Evolutionary conservation across 345 rosid species (phyloP), one percentile per base, ranked within the genome.

Genomic region (Brassica nigra): DNA sequence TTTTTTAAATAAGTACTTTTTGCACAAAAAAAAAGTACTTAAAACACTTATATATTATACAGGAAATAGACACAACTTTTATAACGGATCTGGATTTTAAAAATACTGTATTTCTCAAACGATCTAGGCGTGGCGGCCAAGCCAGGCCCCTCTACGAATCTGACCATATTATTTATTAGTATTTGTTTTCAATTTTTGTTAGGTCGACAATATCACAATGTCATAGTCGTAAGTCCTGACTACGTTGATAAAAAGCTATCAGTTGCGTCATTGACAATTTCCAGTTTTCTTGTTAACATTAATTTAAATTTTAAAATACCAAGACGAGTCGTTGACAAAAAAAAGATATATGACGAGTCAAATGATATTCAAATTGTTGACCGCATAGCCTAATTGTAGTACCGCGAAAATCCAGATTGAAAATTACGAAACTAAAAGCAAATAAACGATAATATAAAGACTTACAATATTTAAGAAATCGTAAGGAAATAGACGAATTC

Each of bases 111-210:
- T 49, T 52, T 23, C 33, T 36, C 36, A 9, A 18, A 70, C 72
- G 71, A 15, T 44, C 55, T 58, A 58, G 31, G 30, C 63, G 30
- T 62, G 66, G 66, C 66, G 66, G 66, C 37, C 66, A 82, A 79
- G 82, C 10, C 36, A 64, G 72, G 8, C 33, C 7, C 33, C 16
- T 20, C 1, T 31, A 23, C 27, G 34, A 63, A 18, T 12, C 71
- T 31, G 62, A 29, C 42, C 39, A 73, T 61, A 44, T 44, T 73
- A 10, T 62, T 23, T 23, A 23, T 0, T 23, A 23, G 27, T 23
- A 23, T 23, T 23, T 23, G 23, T 20, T 20, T 68, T 28, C 58
- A 15, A 3, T 6, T 42, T 66, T 14, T 28, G 31, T 47, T 28
- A 29, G 11, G 11, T 39, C 70, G 55, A 66, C 54, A 18, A 18